Conservation (phyloP, 345 rosid genomes). For the Linum tenue region DNA sequence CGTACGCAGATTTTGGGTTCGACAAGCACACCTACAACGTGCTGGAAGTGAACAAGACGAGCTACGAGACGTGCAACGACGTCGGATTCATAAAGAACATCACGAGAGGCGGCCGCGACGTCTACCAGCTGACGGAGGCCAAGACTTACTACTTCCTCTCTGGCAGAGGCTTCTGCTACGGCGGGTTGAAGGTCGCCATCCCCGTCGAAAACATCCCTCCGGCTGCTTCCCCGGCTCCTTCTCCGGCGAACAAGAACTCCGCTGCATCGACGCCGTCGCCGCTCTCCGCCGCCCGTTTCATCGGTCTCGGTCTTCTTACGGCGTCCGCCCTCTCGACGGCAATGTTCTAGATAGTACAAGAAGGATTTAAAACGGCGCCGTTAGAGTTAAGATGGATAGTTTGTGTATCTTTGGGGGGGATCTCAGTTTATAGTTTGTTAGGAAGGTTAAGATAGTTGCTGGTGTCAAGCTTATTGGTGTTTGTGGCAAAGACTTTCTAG, state of each 20-base stretch:
- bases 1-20: constrained; percentile 33
- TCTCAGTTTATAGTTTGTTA: too few relatives aligned
- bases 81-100: constrained; percentile 35
- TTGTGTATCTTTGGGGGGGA: too few relatives aligned
- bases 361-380: too few relatives aligned
- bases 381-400: too few relatives aligned
- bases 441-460: too few relatives aligned
- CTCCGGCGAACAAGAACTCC: constrained; percentile 17
- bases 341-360: background rate
- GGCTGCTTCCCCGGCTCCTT: constrained; percentile 12
- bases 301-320: background rate
- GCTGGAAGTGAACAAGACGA: constrained; percentile 53
- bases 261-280: background rate
- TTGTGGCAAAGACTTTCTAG: too few relatives aligned
- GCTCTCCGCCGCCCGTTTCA: background rate
- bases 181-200: constrained; percentile 48
- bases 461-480: too few relatives aligned
- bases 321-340: background rate
- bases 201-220: constrained; percentile 13
- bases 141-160: constrained; percentile 52
- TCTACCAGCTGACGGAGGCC: constrained; percentile 38
- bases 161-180: constrained; percentile 44
- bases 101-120: constrained; percentile 61
- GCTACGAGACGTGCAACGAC: constrained; percentile 41
- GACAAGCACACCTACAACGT: constrained; percentile 35